These are phyloP conservation scores for Knoxdaviesia proteae DNA, from an alignment of 2,329 filamentous ascomycete species.

Conservation along the genomic window DNA sequence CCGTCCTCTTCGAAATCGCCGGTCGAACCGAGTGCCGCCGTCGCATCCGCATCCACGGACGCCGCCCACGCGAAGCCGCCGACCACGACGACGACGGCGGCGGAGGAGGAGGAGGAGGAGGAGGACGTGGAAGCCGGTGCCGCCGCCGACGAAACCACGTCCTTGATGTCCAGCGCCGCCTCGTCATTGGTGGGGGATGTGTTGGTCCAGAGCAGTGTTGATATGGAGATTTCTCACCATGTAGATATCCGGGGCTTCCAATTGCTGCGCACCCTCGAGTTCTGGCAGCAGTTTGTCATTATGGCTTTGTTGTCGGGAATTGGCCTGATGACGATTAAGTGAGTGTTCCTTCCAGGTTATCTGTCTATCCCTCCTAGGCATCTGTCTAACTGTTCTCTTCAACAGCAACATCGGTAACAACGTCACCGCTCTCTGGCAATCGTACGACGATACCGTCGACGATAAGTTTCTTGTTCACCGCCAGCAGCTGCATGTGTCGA, in stretches of 20 bases:
- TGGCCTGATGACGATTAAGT: conserved; percentile 98
- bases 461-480: conserved; percentile 57
- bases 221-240: conserved; percentile 55
- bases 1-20: no score
- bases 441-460: conserved; percentile 54
- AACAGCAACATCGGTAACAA: conserved; percentile 83
- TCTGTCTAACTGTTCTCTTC: conserved; percentile 2
- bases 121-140: conserved; percentile 11
- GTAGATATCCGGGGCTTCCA: conserved; percentile 77
- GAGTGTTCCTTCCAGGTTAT: conserved; percentile 15
- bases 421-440: conserved; percentile 69
- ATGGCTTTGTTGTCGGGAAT: conserved; percentile 85
- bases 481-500: conserved; percentile 83
- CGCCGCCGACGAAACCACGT: conserved; percentile 53
- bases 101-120: conserved; percentile 5
- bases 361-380: background rate
- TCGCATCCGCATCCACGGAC: conserved; percentile 10
- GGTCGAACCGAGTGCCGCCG: background rate
- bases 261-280: conserved; percentile 52
- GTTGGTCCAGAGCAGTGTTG: conserved; percentile 38
- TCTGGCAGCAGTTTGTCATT: conserved; percentile 77
- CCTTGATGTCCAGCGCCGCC: conserved; percentile 49
- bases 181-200: conserved; percentile 29
- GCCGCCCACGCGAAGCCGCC: background rate
- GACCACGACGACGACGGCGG: conserved; percentile 8